Percentiles rank a stretch among this genome's conserved stretches.
phyloP scores from a whole-genome alignment of 768 basidiomycete genomes.

The Psilocybe subaeruginosa region DNA sequence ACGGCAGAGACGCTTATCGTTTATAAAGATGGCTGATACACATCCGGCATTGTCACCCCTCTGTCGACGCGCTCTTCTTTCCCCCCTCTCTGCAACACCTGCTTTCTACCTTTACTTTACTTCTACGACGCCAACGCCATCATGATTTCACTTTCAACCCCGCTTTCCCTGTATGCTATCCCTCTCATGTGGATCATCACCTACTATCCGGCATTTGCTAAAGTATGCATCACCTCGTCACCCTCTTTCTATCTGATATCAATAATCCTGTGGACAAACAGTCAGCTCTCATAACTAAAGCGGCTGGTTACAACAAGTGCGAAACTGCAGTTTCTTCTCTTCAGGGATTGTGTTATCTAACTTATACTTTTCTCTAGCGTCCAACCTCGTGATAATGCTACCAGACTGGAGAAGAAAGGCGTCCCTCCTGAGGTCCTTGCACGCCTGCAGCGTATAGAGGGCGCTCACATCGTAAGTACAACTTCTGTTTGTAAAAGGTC shows the following conservation, averaged over 20 bases:
- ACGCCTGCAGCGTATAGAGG: constrained; percentile 35
- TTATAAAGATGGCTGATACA: too few relatives aligned
- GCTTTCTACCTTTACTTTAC: background rate
- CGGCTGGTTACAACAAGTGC: constrained; percentile 34
- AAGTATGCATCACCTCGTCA: constrained; percentile 22
- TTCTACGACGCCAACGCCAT: background rate
- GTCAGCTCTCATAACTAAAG: constrained; percentile 8
- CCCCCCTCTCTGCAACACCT: too few relatives aligned
- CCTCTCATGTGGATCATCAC: constrained; percentile 35
- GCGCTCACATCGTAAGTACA: constrained; percentile 33
- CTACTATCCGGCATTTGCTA: constrained; percentile 31
- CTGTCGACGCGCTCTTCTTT: background rate
- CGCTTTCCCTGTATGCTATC: constrained; percentile 41
- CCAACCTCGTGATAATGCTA: constrained; percentile 30
- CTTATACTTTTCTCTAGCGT: constrained; percentile 23
- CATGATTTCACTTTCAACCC: constrained; percentile 20
- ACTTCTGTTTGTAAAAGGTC: too few relatives aligned
- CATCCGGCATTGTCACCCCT: too few relatives aligned
- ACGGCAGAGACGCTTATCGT: too few relatives aligned
- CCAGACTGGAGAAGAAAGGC: constrained; percentile 26
- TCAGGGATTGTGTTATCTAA: background rate
- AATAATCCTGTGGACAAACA: background rate
- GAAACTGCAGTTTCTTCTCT: background rate
- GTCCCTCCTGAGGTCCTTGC: constrained; percentile 28
- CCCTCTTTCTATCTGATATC: background rate